Base-by-base conservation (phyloP, 306 rosid genomes). In the Hippophae tibetana region DNA sequence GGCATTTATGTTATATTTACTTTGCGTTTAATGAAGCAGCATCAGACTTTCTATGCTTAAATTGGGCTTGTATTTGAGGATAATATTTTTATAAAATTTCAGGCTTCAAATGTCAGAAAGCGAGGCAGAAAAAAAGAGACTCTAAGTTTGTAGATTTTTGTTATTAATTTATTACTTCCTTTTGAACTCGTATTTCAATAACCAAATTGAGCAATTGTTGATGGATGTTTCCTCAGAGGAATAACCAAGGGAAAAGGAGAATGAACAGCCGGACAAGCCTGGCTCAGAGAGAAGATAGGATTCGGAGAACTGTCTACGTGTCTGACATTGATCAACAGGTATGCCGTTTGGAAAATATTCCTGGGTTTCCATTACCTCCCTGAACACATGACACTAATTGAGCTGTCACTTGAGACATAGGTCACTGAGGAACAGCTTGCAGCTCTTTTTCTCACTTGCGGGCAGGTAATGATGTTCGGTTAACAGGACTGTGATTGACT, bases 271-370 rank as follows among this genome's bases (percentile, higher is more conserved):
- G 74, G 67, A 76, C 74, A 3, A 76, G 73, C 56, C 64, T 54
- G 52, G 80, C 80, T 2, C 76, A 76, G 53, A 69, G 76, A 13
- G 80, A 71, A 38, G 80, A 76, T 58, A 66, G 75, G 60, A 71
- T 69, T 55, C 70, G 80, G 52, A 76, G 71, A 65, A 76, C 80
- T 43, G 80, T 76, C 41, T 76, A 76, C 54, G 80, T 76, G 9
- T 76, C 80, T 58, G 80, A 76, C 59, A 76, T 76, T 62, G 80
- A 76, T 71, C 76, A 76, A 38, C 80, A 76, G 80, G 80, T 76
- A 65, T 5, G 18, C 14, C 42, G 31, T 45, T 64, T 5, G 2
- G 42, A 5, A 9, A 43, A 60, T 53, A 5, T 53, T 52, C 27
- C 11, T 31, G 3, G 42, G 10, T 57, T 41, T 13, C 5, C 3